phyloP scores from a whole-genome alignment of 2,329 filamentous ascomycete genomes.

The Pseudogymnoascus sp. region DNA sequence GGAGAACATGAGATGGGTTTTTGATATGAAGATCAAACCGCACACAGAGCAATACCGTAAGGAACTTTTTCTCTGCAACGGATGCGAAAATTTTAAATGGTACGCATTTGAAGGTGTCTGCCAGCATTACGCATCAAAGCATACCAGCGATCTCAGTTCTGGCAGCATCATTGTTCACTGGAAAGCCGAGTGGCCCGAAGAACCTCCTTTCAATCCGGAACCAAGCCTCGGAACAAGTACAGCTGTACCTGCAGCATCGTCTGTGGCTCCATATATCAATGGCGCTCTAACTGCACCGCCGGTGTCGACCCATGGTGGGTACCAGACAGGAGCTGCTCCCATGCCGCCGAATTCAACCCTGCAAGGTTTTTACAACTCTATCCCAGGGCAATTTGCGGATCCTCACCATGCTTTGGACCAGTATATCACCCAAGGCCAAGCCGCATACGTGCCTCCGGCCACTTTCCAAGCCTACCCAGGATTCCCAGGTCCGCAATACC shows the following conservation, averaged over 20 bases:
- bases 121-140: slow-evolving; percentile 78
- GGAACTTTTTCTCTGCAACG: slow-evolving; percentile 69
- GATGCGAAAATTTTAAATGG: slow-evolving; percentile 57
- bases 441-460: neutral
- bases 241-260: slow-evolving; percentile 28
- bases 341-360: slow-evolving; percentile 16
- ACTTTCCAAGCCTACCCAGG: neutral
- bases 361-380: slow-evolving; percentile 13
- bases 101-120: slow-evolving; percentile 73
- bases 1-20: slow-evolving; percentile 83
- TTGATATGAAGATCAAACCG: slow-evolving; percentile 67
- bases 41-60: slow-evolving; percentile 57
- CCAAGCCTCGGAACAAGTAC: slow-evolving; percentile 35
- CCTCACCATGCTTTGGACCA: slow-evolving; percentile 4
- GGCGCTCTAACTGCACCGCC: slow-evolving; percentile 26
- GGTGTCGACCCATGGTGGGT: slow-evolving; percentile 23
- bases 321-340: slow-evolving; percentile 21
- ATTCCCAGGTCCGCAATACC: neutral
- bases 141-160: slow-evolving; percentile 60
- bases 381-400: neutral
- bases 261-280: slow-evolving; percentile 27
- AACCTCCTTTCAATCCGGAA: slow-evolving; percentile 62
- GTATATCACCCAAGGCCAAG: neutral
- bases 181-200: slow-evolving; percentile 72
- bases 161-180: slow-evolving; percentile 70